Evolutionary conservation across 352 stramenopile species (phyloP), one percentile per base, ranked within the genome.

Genomic region (Phytophthora chlamydospora): DNA sequence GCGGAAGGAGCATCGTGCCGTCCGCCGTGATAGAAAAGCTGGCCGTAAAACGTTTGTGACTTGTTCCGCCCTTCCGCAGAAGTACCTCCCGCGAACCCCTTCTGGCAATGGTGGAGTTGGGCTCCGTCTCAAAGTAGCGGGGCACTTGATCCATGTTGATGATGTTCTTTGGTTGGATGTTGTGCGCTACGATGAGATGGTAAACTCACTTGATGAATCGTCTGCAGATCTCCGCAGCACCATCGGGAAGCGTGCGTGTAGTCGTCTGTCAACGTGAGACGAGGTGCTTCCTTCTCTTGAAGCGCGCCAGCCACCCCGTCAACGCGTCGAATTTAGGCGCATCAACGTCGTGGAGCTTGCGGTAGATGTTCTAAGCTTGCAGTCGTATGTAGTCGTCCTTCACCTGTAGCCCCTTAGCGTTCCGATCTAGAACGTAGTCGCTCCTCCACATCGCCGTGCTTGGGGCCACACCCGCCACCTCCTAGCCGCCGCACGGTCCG

Each of bases 11-110:
- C 0, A 46, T n/a, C 19, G 45, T 45, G 2, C 46, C 38, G 0
- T 51, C 53, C 19, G 17, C 53, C 9, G 54, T 55, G 35, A 62
- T 62, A 1, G 54, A n/a, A 31, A 63, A 56, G 4, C 27, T 63
- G 9, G 55, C 35, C 0, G 55, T 63, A 8, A 56, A 63, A 1
- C 36, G 55, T 45, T 38, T 36, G 19, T 56, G 36, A 24, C 44
- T 56, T 7, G 36, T 41, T 6, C 55, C 55, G 16, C 55, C 54
- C 24, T 63, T 63, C 8, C 35, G 36, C 8, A 63, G 31, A 10
- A 56, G 17, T 1, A 63, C 45, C 9, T 63, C 52, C 3, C 52
- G 41, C 1, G 52, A 44, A 12, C 51, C 35, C 27, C 44, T 21
- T 0, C 34, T 41, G 0, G 33, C 10, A 17, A 43, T 62, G 2